These are phyloP conservation scores for Chlorella vulgaris DNA, from an alignment of 139 green algal species.

Conservation along the genomic window DNA sequence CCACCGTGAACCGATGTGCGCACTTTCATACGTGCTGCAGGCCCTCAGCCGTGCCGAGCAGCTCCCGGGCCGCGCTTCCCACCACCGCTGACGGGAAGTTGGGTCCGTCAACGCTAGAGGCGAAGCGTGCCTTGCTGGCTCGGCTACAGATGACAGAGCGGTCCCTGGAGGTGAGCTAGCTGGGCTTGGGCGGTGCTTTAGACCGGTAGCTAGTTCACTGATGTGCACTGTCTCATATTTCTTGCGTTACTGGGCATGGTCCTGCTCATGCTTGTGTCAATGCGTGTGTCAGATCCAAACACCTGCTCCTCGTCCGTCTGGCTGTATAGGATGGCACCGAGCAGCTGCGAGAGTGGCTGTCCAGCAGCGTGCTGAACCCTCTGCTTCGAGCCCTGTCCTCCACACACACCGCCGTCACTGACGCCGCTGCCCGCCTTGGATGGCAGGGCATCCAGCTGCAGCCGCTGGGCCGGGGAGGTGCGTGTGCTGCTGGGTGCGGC, in stretches of 20 bases:
- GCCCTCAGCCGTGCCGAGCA: constrained; percentile 37
- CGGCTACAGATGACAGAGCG: constrained; percentile 35
- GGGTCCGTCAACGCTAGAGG: constrained; percentile 29
- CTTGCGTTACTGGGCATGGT: neutral
- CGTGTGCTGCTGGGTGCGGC: neutral
- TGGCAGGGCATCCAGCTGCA: constrained; percentile 41
- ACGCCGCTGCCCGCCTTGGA: constrained; percentile 37
- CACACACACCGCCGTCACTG: constrained; percentile 51
- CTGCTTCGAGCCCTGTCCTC: constrained; percentile 49
- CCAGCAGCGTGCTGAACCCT: constrained; percentile 61
- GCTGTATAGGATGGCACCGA: constrained; percentile 58
- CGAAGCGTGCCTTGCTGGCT: constrained; percentile 38
- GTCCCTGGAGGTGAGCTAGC: constrained; percentile 35
- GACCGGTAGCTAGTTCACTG: no score
- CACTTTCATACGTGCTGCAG: constrained; percentile 17
- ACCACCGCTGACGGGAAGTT: constrained; percentile 35
- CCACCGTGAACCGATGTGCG: no score
- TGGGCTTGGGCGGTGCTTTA: neutral
- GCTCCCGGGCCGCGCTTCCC: constrained; percentile 7
- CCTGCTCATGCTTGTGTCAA: neutral
- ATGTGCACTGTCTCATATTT: neutral
- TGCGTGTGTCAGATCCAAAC: neutral
- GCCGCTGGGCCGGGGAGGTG: constrained; percentile 30
- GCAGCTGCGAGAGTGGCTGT: constrained; percentile 73
- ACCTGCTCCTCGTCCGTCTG: neutral